Base-by-base conservation (phyloP, 371 early-diverging fungal species). In the Zychaea mexicana region DNA sequence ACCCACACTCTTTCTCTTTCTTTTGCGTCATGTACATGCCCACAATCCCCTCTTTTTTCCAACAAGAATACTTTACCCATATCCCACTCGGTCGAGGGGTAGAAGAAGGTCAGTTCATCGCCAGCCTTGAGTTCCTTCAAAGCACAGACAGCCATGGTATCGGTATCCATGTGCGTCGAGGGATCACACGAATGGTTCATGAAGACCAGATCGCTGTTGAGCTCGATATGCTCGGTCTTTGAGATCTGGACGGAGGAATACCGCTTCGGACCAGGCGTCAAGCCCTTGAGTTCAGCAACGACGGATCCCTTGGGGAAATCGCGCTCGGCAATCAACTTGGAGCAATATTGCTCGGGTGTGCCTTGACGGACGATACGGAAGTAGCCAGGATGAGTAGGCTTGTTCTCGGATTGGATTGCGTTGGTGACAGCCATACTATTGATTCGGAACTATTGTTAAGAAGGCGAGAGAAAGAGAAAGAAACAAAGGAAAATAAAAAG, bases 71-170 rank as follows among this genome's bases (percentile, higher is more conserved):
- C 39, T 62, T 70, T 72, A 76, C 77, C 86, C 94, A 94, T 94
- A 69, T 90, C 90, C 92, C 92, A 94, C 70, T 94, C 94, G 28
- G 90, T 90, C 24, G 86, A 83, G 31, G 93, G 93, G 65, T 94
- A 94, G 71, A 92, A 92, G 74, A 94, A 92, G 15, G 90, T 89
- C 62, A 92, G 33, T 67, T 88, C 91, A 57, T 89, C 90, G 22
- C 91, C 92, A 38, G 74, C 73, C 58, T 75, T 71, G 54, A 89
- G 66, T 57, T 89, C 89, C 39, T 72, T 72, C 17, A 70, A 61
- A 15, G 92, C 94, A 17, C 78, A 71, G 5, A 91, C 77, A 26
- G 68, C 68, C 69, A 71, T 72, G 31, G 64, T 57, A 64, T 81
- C 81, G 17, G 83, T 79, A 63, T 92, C 88, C 65, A 93, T 66